Base-by-base conservation (phyloP, 306 rosid genomes). In the Pyrus betulifolia region DNA sequence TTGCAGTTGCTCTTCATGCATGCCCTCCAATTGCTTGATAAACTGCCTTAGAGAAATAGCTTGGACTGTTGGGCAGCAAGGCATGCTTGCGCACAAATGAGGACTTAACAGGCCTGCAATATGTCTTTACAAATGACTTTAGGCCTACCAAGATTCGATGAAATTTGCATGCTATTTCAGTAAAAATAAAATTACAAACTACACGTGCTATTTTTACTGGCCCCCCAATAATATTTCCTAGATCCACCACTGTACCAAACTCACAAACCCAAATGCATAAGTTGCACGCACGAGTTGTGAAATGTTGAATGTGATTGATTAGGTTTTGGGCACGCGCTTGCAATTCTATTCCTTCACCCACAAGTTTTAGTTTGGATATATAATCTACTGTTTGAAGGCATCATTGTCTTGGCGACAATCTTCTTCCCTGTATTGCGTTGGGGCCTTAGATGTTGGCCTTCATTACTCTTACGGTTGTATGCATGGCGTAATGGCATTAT, bases 271-370 rank as follows among this genome's bases (percentile, higher is more conserved):
- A 63, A 57, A 52, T 66, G 31, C 45, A 54, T 28, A 52, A 21
- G 3, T 8, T 22, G 67, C 67, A 8, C 6, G 23, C 57, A 5
- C 22, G 52, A 66, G 52, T 3, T 72, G 54, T 72, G 13, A 19
- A 45, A 55, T 15, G 52, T 45, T 40, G 54, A 70, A 60, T 55
- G 9, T 2, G 19, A 78, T 72, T 77, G 80, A 31, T 54, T 55
- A 52, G 71, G 65, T 19, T 58, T 62, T 58, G 6, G 71, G 72
- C 85, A 81, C 71, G 76, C 82, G 21, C 71, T 46, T 46, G 57
- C 49, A 27, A 49, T 1, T 28, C 54, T 42, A 59, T 74, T 63
- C 55, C 82, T 78, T 74, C 80, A 57, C 62, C 63, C 14, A 11
- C 28, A 82, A 69, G 82, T 54, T 72, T 65, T 69, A 15, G 12